These are phyloP conservation scores for Phoenix roebelenii DNA, from an alignment of 176 grass and related monocot species.

Conservation along the genomic window DNA sequence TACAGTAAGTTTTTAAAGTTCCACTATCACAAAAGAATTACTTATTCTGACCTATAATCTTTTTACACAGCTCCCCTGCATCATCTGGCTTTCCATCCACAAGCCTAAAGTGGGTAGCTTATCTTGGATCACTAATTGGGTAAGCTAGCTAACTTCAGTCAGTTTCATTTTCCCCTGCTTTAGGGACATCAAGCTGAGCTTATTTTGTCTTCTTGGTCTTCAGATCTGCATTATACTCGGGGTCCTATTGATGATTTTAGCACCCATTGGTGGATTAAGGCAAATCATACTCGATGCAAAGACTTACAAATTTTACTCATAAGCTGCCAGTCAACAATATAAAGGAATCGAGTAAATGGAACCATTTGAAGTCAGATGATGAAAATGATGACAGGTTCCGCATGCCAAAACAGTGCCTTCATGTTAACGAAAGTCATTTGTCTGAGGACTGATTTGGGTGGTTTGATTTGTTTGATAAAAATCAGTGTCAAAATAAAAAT, in stretches of 20 bases:
- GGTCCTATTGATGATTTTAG: conserved; percentile 50
- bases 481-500: too few species aligned
- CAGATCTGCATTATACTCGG: conserved; percentile 85
- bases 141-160: conserved; percentile 9
- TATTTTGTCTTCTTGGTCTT: neutral
- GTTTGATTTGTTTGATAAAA: too few species aligned
- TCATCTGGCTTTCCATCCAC: conserved; percentile 83
- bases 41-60: too few species aligned
- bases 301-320: conserved; percentile 58
- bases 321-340: neutral
- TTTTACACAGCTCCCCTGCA: conserved; percentile 65
- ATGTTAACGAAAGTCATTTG: too few species aligned
- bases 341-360: too few species aligned
- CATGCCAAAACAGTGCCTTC: too few species aligned
- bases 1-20: too few species aligned
- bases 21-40: too few species aligned
- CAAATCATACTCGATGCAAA: conserved; percentile 48
- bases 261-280: conserved; percentile 68
- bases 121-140: conserved; percentile 83
- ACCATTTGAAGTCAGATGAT: too few species aligned
- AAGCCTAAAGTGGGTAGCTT: conserved; percentile 66
- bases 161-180: conserved; percentile 1
- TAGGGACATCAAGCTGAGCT: neutral
- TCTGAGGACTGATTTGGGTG: too few species aligned
- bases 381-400: too few species aligned